phyloP scores from a whole-genome alignment of 441 rosid species.

The Erodium texanum region DNA sequence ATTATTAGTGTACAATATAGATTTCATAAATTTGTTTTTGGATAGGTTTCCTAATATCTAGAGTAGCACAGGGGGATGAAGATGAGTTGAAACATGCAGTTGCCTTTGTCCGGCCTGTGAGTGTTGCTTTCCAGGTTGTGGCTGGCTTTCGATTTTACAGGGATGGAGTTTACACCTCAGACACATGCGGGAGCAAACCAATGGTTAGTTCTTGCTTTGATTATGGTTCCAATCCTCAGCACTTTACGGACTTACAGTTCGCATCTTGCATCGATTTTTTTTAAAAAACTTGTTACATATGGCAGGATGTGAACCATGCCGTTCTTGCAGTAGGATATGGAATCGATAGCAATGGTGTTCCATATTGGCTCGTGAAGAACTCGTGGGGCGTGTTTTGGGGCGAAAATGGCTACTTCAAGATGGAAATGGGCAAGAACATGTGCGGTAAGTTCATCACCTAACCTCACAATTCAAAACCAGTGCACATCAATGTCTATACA shows the following conservation, averaged over 20 bases:
- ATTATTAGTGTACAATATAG: background rate
- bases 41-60: constrained; percentile 1
- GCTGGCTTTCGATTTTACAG: constrained; percentile 54
- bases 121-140: constrained; percentile 78
- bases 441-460: constrained; percentile 51
- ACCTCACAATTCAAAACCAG: background rate
- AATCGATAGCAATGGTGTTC: constrained; percentile 59
- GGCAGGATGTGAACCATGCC: constrained; percentile 91
- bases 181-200: constrained; percentile 56
- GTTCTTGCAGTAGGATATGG: constrained; percentile 95
- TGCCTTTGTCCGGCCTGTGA: constrained; percentile 72
- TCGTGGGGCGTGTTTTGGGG: constrained; percentile 90
- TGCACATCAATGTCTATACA: background rate
- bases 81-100: constrained; percentile 85
- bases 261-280: too few relatives aligned
- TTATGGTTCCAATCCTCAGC: background rate
- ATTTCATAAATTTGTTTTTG: background rate
- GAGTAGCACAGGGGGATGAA: constrained; percentile 66
- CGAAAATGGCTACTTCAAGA: constrained; percentile 75
- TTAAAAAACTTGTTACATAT: background rate
- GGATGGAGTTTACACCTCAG: constrained; percentile 67
- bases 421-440: constrained; percentile 91
- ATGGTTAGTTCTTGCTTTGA: constrained; percentile 41
- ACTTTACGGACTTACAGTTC: too few relatives aligned
- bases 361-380: constrained; percentile 85